Evolutionary conservation across 352 stramenopile species (phyloP).

Genomic region (Nothophytophthora sp.): DNA sequence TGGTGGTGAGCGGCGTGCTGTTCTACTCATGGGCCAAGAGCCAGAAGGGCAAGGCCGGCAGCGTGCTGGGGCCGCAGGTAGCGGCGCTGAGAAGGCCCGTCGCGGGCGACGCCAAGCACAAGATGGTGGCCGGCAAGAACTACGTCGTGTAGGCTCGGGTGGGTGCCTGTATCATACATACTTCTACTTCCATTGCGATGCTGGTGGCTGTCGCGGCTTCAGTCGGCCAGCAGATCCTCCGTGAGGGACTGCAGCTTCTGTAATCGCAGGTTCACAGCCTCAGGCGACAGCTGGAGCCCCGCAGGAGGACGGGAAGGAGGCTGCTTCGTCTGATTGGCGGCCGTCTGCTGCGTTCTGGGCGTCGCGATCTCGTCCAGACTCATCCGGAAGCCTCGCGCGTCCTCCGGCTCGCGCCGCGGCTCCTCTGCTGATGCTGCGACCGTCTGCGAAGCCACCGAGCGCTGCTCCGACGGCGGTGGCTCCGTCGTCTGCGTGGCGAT

Average conservation of each 20-base stretch:
- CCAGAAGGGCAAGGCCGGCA: constrained; percentile 34
- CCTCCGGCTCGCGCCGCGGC: neutral
- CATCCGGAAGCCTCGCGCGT: constrained; percentile 17
- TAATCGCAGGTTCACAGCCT: constrained; percentile 40
- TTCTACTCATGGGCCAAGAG: constrained; percentile 89
- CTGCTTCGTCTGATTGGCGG: neutral
- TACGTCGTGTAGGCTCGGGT: constrained; percentile 53
- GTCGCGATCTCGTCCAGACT: constrained; percentile 32
- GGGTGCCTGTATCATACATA: constrained; percentile 16
- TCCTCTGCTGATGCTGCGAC: neutral
- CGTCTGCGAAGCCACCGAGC: constrained; percentile 22
- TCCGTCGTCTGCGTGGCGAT: constrained; percentile 24
- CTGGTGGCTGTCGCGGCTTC: constrained; percentile 1
- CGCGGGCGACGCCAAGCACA: constrained; percentile 23
- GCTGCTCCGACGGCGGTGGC: constrained; percentile 1
- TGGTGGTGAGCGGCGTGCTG: constrained; percentile 81
- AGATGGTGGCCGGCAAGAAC: constrained; percentile 68
- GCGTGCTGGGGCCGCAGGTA: constrained; percentile 15
- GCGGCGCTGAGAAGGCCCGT: constrained; percentile 14
- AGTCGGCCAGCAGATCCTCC: constrained; percentile 58
- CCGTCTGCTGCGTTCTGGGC: constrained; percentile 3
- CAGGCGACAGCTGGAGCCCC: constrained; percentile 12
- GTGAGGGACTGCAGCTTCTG: constrained; percentile 60
- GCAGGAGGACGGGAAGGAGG: constrained; percentile 1
- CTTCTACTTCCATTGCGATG: constrained; percentile 18